Percentiles rank a stretch among this genome's conserved stretches.
Evolutionary conservation across 345 rosid species (phyloP).

Genomic region (Orychophragmus violaceus): DNA sequence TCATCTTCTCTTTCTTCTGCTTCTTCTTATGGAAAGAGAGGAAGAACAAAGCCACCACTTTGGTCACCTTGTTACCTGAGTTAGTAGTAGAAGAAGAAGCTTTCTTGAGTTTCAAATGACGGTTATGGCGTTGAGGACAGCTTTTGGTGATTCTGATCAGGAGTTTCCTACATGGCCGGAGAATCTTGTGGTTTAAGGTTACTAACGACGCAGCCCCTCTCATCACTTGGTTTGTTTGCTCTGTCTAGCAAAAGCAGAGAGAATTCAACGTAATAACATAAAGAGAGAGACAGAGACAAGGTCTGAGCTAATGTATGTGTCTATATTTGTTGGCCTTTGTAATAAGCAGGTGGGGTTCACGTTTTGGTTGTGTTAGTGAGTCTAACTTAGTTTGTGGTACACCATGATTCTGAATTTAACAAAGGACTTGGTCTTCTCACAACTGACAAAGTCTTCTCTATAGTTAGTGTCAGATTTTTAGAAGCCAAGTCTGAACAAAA

Average conservation of each 20-base stretch:
- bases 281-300: not conserved
- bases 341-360: conserved; percentile 28
- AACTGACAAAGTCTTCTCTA: conserved; percentile 2
- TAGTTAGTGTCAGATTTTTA: not conserved
- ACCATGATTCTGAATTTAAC: conserved; percentile 15
- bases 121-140: conserved; percentile 21
- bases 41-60: conserved; percentile 32
- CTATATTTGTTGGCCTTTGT: conserved; percentile 5
- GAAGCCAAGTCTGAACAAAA: conserved; percentile 4
- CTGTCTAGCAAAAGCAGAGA: not conserved
- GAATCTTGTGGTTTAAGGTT: conserved; percentile 31
- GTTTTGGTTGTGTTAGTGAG: conserved; percentile 10
- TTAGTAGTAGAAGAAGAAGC: conserved; percentile 16
- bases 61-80: conserved; percentile 28
- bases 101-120: conserved; percentile 33
- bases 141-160: conserved; percentile 22
- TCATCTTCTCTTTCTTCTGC: conserved; percentile 35
- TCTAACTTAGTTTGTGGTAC: conserved; percentile 27
- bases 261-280: not conserved
- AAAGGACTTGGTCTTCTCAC: conserved; percentile 1
- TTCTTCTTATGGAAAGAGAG: conserved; percentile 35
- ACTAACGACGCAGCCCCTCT: conserved; percentile 16
- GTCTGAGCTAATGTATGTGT: not conserved
- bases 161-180: conserved; percentile 33
- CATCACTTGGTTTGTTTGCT: not conserved